Evolutionary conservation across 768 basidiomycete species (phyloP).

Genomic region (Lactarius pseudohatsudake): DNA sequence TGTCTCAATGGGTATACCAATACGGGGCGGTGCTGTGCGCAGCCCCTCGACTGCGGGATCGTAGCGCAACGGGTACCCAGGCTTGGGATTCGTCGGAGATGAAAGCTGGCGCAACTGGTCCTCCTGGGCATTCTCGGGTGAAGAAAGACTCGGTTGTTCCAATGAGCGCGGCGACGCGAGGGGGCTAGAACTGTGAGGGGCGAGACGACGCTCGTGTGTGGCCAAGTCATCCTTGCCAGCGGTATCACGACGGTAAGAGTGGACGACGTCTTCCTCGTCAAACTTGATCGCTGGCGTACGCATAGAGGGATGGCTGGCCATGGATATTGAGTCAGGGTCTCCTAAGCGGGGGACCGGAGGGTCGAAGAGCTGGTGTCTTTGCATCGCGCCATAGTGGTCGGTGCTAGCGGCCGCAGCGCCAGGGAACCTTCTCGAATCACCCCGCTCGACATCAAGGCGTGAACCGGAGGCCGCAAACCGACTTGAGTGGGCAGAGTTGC

Average conservation of each 20-base stretch:
- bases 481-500: slow-evolving; percentile 32
- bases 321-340: slow-evolving; percentile 43
- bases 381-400: slow-evolving; percentile 45
- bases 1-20: neutral
- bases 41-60: neutral
- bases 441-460: slow-evolving; percentile 46
- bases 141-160: neutral
- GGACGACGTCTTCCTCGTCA: slow-evolving; percentile 67
- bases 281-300: slow-evolving; percentile 70
- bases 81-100: neutral
- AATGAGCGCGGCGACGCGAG: slow-evolving; percentile 8
- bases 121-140: neutral
- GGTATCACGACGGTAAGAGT: slow-evolving; percentile 64
- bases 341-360: slow-evolving; percentile 64
- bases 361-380: slow-evolving; percentile 86
- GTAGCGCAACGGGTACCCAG: neutral
- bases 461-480: slow-evolving; percentile 3
- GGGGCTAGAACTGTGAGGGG: slow-evolving; percentile 11
- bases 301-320: slow-evolving; percentile 35
- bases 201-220: slow-evolving; percentile 47
- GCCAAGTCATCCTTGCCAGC: slow-evolving; percentile 38
- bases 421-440: slow-evolving; percentile 38
- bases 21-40: slow-evolving; percentile 27
- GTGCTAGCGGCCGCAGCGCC: neutral
- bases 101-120: neutral